A percentile compares a stretch with the other conserved stretches of the same genome.
phyloP scores from a whole-genome alignment of 805 yeast genomes.

The Candida endomychidarum region DNA sequence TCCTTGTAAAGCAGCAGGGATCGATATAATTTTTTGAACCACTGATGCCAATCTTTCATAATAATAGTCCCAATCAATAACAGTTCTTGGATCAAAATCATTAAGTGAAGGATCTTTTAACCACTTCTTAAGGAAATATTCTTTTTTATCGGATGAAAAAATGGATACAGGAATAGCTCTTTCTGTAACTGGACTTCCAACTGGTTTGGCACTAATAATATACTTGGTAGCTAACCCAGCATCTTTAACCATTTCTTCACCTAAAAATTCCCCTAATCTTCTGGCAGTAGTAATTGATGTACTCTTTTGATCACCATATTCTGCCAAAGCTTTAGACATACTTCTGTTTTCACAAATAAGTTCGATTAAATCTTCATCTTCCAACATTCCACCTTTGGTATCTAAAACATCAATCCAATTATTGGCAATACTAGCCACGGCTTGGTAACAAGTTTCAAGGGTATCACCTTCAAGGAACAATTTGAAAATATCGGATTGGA shows the following conservation, averaged over 20 bases:
- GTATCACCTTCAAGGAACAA: constrained; percentile 84
- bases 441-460: constrained; percentile 75
- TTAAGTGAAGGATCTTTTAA: constrained; percentile 72
- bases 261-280: constrained; percentile 90
- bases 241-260: constrained; percentile 94
- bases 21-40: constrained; percentile 89
- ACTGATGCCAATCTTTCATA: constrained; percentile 89
- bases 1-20: constrained; percentile 94
- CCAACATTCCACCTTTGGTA: constrained; percentile 79
- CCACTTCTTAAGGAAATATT: constrained; percentile 82
- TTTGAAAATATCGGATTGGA: constrained; percentile 92
- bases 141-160: constrained; percentile 85
- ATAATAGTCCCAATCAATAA: constrained; percentile 93
- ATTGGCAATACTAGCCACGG: constrained; percentile 91
- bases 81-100: constrained; percentile 81
- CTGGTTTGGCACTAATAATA: constrained; percentile 81
- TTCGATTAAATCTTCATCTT: constrained; percentile 91
- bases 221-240: constrained; percentile 95
- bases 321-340: constrained; percentile 89
- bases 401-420: constrained; percentile 95
- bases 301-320: constrained; percentile 87
- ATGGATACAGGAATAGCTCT: constrained; percentile 96
- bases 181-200: constrained; percentile 88
- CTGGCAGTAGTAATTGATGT: constrained; percentile 95
- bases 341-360: constrained; percentile 94